Percentiles rank a stretch among this genome's conserved stretches.
These are phyloP conservation scores for Populus euphratica DNA, from an alignment of 345 rosid genomes.

Conservation along the genomic window DNA sequence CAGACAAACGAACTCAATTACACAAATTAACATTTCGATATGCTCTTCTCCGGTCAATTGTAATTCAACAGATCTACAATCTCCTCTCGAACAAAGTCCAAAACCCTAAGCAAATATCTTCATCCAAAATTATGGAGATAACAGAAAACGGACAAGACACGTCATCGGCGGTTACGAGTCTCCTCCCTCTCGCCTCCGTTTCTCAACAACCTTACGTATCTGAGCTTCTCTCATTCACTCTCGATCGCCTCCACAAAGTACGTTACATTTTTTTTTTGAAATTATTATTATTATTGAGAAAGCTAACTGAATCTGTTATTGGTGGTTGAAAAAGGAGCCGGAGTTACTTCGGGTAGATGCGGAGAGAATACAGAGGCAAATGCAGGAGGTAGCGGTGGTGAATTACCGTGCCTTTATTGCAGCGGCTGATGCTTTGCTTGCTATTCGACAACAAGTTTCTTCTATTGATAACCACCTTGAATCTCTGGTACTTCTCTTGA, in stretches of 20 bases:
- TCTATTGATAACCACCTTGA: conserved; percentile 87
- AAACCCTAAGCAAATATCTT: background rate
- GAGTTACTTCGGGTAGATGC: conserved; percentile 93
- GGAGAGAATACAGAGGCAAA: conserved; percentile 92
- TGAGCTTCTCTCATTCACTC: conserved; percentile 98
- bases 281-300: background rate
- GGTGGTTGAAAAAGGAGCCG: conserved; percentile 54
- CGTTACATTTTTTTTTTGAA: background rate
- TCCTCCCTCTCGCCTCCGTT: conserved; percentile 74
- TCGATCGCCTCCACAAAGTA: conserved; percentile 97
- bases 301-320: background rate
- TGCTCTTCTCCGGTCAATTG: background rate
- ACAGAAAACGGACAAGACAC: conserved; percentile 37
- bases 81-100: background rate
- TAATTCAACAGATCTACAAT: conserved; percentile 13
- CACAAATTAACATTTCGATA: background rate
- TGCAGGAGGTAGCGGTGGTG: conserved; percentile 96
- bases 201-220: conserved; percentile 91
- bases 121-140: conserved; percentile 39
- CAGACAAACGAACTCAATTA: background rate
- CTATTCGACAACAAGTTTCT: conserved; percentile 77
- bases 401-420: conserved; percentile 92
- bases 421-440: conserved; percentile 87
- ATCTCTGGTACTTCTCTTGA: conserved; percentile 48
- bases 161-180: conserved; percentile 35